These are phyloP conservation scores for Diaporthe helianthi DNA, from an alignment of 2,329 filamentous ascomycete species.

Conservation along the genomic window DNA sequence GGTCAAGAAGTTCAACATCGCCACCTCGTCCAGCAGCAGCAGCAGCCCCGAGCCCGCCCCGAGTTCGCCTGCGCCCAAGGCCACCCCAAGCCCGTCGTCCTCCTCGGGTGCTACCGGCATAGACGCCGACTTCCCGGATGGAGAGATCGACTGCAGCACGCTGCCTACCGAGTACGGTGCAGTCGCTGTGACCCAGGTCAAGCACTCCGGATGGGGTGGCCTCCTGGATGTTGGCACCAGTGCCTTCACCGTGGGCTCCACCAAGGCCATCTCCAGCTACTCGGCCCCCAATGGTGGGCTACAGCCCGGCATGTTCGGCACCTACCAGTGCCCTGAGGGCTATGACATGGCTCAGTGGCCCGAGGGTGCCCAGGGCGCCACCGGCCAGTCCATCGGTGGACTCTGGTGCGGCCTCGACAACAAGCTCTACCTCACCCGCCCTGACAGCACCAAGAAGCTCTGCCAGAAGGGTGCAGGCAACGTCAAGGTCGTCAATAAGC, in stretches of 20 bases:
- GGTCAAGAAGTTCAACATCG: slow-evolving; percentile 47
- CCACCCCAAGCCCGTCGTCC: slow-evolving; percentile 40
- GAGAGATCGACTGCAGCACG: slow-evolving; percentile 70
- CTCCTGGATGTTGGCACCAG: slow-evolving; percentile 62
- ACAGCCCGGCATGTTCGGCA: slow-evolving; percentile 75
- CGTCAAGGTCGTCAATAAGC: slow-evolving; percentile 78
- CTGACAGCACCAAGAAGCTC: slow-evolving; percentile 65
- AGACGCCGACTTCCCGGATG: slow-evolving; percentile 75
- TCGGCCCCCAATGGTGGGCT: slow-evolving; percentile 71
- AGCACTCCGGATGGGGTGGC: slow-evolving; percentile 78
- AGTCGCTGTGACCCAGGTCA: slow-evolving; percentile 71
- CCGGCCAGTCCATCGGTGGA: slow-evolving; percentile 87
- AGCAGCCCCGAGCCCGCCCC: slow-evolving; percentile 33
- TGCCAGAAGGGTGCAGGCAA: slow-evolving; percentile 77
- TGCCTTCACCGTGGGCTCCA: slow-evolving; percentile 29
- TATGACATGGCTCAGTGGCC: slow-evolving; percentile 96
- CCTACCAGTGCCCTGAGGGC: slow-evolving; percentile 89
- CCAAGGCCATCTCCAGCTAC: slow-evolving; percentile 67
- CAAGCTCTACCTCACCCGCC: slow-evolving; percentile 79
- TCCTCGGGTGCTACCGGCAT: slow-evolving; percentile 59
- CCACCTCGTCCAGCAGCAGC: slow-evolving; percentile 42
- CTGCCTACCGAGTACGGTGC: slow-evolving; percentile 84
- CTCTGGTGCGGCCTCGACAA: slow-evolving; percentile 77
- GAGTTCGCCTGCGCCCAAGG: slow-evolving; percentile 39
- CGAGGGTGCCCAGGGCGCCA: slow-evolving; percentile 71